A percentile compares a stretch with the other conserved stretches of the same genome.
These are phyloP conservation scores for Yarrowia sp. DNA, from an alignment of 805 yeast genomes.

Conservation along the genomic window DNA sequence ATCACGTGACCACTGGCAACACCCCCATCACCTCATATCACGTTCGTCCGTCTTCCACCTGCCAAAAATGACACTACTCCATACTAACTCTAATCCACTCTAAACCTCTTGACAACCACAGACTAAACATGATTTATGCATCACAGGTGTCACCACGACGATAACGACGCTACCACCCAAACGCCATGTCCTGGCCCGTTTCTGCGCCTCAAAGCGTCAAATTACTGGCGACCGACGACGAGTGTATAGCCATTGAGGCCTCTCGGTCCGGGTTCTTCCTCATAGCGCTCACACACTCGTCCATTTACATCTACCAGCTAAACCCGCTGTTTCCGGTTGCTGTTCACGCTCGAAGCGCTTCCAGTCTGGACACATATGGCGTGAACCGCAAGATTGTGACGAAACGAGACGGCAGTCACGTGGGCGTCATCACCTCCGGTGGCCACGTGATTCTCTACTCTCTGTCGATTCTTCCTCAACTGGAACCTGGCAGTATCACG, in stretches of 20 bases:
- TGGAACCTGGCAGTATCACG: slow-evolving; percentile 41
- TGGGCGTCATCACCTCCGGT: slow-evolving; percentile 9
- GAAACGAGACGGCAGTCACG: slow-evolving; percentile 50
- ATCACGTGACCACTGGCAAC: no score
- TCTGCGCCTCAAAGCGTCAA: slow-evolving; percentile 47
- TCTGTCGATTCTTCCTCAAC: slow-evolving; percentile 34
- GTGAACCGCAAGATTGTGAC: slow-evolving; percentile 53
- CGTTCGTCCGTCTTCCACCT: no score
- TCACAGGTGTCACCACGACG: not conserved
- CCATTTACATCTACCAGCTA: slow-evolving; percentile 51
- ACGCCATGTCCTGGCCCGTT: slow-evolving; percentile 50
- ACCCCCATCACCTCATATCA: no score
- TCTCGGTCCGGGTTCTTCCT: slow-evolving; percentile 48
- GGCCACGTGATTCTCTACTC: slow-evolving; percentile 52
- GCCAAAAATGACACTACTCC: no score
- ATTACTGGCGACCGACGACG: slow-evolving; percentile 47
- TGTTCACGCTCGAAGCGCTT: slow-evolving; percentile 55
- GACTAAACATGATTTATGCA: no score
- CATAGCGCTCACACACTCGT: slow-evolving; percentile 51
- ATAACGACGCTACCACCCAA: no score
- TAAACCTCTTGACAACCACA: not conserved
- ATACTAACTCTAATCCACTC: not conserved
- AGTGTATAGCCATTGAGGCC: slow-evolving; percentile 50
- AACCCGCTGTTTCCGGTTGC: slow-evolving; percentile 58
- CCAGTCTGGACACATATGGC: slow-evolving; percentile 59